A percentile compares a stretch with the other conserved stretches of the same genome.
Evolutionary conservation across 2,329 filamentous ascomycete species (phyloP).

Genomic region (Xylariomycetidae sp.): DNA sequence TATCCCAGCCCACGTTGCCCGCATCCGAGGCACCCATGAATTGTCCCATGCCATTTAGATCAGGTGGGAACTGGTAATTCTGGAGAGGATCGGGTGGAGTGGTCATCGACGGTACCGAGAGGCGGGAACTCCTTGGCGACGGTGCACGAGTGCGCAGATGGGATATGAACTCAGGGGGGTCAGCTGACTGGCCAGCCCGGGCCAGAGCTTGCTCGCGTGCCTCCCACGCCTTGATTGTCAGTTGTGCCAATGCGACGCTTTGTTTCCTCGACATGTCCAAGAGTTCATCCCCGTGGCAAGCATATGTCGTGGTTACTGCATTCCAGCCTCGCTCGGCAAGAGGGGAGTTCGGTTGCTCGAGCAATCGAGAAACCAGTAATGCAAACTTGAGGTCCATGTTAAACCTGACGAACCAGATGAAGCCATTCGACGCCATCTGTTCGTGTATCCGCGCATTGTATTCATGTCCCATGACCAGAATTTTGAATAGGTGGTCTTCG

Average conservation of each 20-base stretch:
- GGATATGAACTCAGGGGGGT: conserved; percentile 9
- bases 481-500: conserved; percentile 13
- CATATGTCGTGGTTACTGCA: conserved; percentile 7
- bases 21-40: conserved; percentile 3
- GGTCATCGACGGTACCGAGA: conserved; percentile 4
- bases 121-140: conserved; percentile 3
- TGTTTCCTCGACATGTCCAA: conserved; percentile 12
- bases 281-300: conserved; percentile 7
- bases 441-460: conserved; percentile 4
- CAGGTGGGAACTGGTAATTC: conserved; percentile 4
- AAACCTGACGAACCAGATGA: conserved; percentile 12
- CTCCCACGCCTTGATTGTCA: conserved; percentile 14
- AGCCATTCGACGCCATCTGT: conserved; percentile 6
- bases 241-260: conserved; percentile 5
- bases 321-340: conserved; percentile 12
- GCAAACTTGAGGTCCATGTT: conserved; percentile 10
- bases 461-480: conserved; percentile 7
- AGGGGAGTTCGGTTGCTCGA: conserved; percentile 8
- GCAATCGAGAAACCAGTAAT: conserved; percentile 10
- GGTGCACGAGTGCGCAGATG: conserved; percentile 8
- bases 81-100: conserved; percentile 4
- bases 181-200: conserved; percentile 6
- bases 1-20: conserved; percentile 8
- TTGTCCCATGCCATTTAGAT: conserved; percentile 5
- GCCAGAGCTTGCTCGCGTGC: conserved; percentile 10